Evolutionary conservation across 78 protist genomes (phyloP).

Genomic region (Dictyostelium purpureum): DNA sequence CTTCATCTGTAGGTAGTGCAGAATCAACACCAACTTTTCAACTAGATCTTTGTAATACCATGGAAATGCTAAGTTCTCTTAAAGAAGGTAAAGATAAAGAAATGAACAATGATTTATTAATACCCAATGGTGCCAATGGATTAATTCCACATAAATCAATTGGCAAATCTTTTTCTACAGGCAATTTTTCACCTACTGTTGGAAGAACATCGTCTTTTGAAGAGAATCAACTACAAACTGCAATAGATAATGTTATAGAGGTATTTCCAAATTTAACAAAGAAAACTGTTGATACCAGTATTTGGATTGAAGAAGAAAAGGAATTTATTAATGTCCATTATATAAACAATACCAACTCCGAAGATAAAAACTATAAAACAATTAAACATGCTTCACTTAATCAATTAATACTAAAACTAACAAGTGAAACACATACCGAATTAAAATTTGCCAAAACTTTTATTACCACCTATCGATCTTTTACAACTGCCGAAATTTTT

Average conservation of each 20-base stretch:
- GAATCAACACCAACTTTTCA: constrained; percentile 36
- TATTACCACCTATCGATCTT: constrained; percentile 50
- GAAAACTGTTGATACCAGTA: neutral
- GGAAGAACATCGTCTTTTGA: constrained; percentile 8
- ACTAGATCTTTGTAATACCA: neutral
- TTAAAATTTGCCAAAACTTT: constrained; percentile 44
- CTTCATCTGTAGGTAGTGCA: neutral
- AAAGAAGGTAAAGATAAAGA: neutral
- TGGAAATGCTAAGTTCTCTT: neutral
- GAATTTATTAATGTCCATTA: constrained; percentile 7
- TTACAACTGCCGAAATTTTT: constrained; percentile 8
- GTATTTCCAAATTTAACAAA: neutral
- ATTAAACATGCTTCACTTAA: constrained; percentile 35
- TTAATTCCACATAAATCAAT: neutral
- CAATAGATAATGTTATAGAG: neutral
- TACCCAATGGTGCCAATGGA: neutral
- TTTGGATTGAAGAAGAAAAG: constrained; percentile 29
- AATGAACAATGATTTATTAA: neutral
- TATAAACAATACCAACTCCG: neutral
- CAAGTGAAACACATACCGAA: constrained; percentile 43
- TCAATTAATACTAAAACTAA: constrained; percentile 36
- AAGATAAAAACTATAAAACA: neutral
- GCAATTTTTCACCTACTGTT: neutral
- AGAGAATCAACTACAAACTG: neutral
- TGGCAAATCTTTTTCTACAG: constrained; percentile 11